phyloP scores from a whole-genome alignment of 2,329 filamentous ascomycete species.

The Aspergillus carbonarius region DNA sequence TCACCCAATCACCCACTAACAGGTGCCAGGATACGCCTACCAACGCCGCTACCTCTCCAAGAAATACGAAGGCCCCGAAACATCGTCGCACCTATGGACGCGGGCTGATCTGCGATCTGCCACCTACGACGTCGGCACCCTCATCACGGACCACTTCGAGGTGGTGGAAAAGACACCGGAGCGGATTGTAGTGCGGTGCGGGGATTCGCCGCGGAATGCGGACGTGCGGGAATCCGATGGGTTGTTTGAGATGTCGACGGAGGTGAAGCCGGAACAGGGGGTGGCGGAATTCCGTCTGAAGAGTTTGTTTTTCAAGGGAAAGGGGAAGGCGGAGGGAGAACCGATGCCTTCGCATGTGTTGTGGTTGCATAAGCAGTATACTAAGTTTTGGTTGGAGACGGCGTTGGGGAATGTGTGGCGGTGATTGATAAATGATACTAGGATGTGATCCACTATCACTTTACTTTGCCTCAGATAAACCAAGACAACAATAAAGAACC shows the following conservation, averaged over 20 bases:
- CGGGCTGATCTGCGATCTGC: conserved; percentile 54
- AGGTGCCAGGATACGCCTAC: conserved; percentile 42
- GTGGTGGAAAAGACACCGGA: conserved; percentile 62
- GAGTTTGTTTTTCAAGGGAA: conserved; percentile 59
- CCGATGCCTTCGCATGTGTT: conserved; percentile 49
- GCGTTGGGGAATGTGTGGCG: conserved; percentile 36
- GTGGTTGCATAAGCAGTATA: conserved; percentile 56
- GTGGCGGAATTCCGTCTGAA: conserved; percentile 66
- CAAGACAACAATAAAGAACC: no score
- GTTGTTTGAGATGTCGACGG: conserved; percentile 64
- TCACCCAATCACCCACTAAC: not conserved
- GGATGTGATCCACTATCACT: no score
- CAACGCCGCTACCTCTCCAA: conserved; percentile 60
- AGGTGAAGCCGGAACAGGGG: conserved; percentile 57
- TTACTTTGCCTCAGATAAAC: no score
- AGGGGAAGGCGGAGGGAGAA: conserved; percentile 42
- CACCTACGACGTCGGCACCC: conserved; percentile 59
- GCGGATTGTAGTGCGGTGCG: conserved; percentile 63
- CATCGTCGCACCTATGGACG: conserved; percentile 60
- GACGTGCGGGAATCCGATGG: conserved; percentile 58
- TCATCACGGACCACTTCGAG: conserved; percentile 70
- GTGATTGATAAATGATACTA: no score
- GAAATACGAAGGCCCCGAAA: conserved; percentile 59
- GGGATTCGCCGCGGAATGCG: conserved; percentile 60
- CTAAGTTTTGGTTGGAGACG: conserved; percentile 58